A percentile compares a stretch with the other conserved stretches of the same genome.
Conservation (phyloP, 495 filamentous ascomycete species). For the Hypoxylon intermedium region DNA sequence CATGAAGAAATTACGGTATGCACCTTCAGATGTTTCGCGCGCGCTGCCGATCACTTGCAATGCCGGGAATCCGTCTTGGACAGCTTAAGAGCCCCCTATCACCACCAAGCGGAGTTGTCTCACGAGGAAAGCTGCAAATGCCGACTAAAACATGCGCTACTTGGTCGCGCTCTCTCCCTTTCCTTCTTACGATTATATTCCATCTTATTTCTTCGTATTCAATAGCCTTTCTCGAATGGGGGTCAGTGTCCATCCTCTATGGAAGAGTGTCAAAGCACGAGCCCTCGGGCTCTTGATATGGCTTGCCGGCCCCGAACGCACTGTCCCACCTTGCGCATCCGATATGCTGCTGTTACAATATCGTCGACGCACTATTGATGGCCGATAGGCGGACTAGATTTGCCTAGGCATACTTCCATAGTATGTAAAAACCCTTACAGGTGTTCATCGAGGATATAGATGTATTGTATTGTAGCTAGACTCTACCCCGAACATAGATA, state of each 20-base stretch:
- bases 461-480: conserved; percentile 31
- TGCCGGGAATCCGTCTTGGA: conserved; percentile 18
- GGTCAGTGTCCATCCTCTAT: background rate
- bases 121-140: background rate
- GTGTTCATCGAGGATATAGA: conserved; percentile 10
- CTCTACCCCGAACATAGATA: conserved; percentile 25
- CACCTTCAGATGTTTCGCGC: conserved; percentile 7
- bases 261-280: background rate
- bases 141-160: background rate
- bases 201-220: background rate
- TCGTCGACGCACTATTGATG: conserved; percentile 15
- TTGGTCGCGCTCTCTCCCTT: background rate
- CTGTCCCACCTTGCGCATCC: conserved; percentile 23
- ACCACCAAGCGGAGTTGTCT: conserved; percentile 9
- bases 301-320: conserved; percentile 20
- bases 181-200: background rate
- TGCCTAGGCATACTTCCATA: conserved; percentile 17
- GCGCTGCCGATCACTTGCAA: conserved; percentile 11
- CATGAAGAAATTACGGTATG: conserved; percentile 20
- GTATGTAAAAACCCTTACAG: conserved; percentile 13
- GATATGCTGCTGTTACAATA: conserved; percentile 18
- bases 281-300: conserved; percentile 1
- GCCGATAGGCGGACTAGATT: conserved; percentile 20
- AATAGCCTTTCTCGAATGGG: background rate
- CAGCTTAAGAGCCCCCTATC: conserved; percentile 5